A percentile compares a stretch with the other conserved stretches of the same genome.
phyloP scores from a whole-genome alignment of 108 stramenopile species.

The Fragilaria crotonensis region DNA sequence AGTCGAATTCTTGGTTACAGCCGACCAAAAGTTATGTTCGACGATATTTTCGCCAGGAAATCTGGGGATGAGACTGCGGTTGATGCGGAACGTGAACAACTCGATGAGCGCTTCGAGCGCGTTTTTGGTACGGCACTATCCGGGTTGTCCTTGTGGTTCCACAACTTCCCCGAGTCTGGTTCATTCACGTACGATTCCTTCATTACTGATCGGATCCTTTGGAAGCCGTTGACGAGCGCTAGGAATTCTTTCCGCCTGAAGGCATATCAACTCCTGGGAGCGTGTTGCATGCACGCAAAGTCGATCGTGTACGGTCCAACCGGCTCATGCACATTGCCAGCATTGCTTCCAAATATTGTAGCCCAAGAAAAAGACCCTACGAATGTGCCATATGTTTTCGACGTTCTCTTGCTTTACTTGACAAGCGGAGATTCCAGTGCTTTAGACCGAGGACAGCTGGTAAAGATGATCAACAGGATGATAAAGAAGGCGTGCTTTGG shows the following conservation, averaged over 20 bases:
- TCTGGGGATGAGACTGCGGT: background rate
- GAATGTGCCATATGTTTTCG: slow-evolving; percentile 48
- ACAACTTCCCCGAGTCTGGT: slow-evolving; percentile 3
- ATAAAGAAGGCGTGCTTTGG: slow-evolving; percentile 67
- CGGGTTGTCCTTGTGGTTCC: slow-evolving; percentile 25
- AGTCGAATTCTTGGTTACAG: slow-evolving; percentile 33
- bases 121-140: slow-evolving; percentile 35
- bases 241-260: slow-evolving; percentile 52
- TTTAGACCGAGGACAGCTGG: slow-evolving; percentile 21
- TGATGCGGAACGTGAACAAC: slow-evolving; percentile 51
- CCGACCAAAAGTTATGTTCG: slow-evolving; percentile 26
- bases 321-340: slow-evolving; percentile 6
- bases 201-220: slow-evolving; percentile 20
- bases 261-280: slow-evolving; percentile 41
- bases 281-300: slow-evolving; percentile 36
- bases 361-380: slow-evolving; percentile 59
- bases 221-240: slow-evolving; percentile 34
- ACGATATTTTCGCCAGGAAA: slow-evolving; percentile 35
- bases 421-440: background rate
- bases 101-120: slow-evolving; percentile 72
- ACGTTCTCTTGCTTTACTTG: slow-evolving; percentile 52
- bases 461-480: slow-evolving; percentile 47
- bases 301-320: background rate
- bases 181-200: slow-evolving; percentile 1
- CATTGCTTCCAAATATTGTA: slow-evolving; percentile 38